phyloP scores from a whole-genome alignment of 495 filamentous ascomycete species.

The Trichoderma reesei region DNA sequence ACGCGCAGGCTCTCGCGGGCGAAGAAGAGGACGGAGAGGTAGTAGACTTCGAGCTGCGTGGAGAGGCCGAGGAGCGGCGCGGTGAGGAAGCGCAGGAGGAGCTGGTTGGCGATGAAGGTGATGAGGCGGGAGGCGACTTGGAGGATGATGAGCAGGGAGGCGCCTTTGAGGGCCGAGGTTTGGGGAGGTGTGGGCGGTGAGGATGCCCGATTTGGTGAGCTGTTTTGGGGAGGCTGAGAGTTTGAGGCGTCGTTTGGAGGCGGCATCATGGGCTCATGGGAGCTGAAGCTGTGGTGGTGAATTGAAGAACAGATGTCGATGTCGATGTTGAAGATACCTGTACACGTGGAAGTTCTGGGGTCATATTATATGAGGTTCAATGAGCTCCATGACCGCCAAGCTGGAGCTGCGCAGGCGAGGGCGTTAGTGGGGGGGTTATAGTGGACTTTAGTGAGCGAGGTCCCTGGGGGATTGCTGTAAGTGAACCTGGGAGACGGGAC shows the following conservation, averaged over 20 bases:
- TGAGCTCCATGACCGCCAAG: too few relatives aligned
- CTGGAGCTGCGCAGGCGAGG: neutral
- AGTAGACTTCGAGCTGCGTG: slow-evolving; percentile 83
- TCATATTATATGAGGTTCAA: neutral
- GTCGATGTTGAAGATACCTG: neutral
- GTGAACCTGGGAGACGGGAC: too few relatives aligned
- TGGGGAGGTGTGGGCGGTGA: neutral
- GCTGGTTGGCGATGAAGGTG: slow-evolving; percentile 84
- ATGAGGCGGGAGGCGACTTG: slow-evolving; percentile 75
- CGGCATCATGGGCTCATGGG: slow-evolving; percentile 4
- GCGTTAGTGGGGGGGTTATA: neutral
- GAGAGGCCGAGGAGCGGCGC: slow-evolving; percentile 75
- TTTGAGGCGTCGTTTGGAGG: neutral
- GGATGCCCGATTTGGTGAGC: neutral
- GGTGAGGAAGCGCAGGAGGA: slow-evolving; percentile 76
- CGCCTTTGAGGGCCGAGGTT: slow-evolving; percentile 44
- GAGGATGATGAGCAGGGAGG: slow-evolving; percentile 75
- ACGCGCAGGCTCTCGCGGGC: slow-evolving; percentile 79
- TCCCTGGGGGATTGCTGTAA: too few relatives aligned
- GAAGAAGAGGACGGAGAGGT: slow-evolving; percentile 81
- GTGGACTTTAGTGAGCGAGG: too few relatives aligned
- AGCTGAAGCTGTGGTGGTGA: neutral
- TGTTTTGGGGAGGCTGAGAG: neutral
- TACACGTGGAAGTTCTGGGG: neutral
- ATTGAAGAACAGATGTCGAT: neutral